Percentiles rank a stretch among this genome's conserved stretches.
Conservation (phyloP, 805 yeast genomes). For the Priceomyces carsonii region DNA sequence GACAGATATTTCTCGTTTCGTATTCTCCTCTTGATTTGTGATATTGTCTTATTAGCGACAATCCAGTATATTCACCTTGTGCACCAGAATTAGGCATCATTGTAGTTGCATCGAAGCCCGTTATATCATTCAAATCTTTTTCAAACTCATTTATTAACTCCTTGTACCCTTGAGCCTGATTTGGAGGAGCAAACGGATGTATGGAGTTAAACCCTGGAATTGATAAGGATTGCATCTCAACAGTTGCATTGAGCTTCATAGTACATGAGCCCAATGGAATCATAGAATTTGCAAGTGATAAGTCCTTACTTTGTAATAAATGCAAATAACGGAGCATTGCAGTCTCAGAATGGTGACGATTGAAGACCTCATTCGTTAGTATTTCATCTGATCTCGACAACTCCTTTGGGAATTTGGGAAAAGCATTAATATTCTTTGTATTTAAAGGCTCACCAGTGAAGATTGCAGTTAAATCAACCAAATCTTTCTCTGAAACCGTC, state of each 20-base stretch:
- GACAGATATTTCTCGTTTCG: slow-evolving; percentile 74
- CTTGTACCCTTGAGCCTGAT: slow-evolving; percentile 86
- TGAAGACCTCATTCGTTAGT: slow-evolving; percentile 76
- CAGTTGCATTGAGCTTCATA: slow-evolving; percentile 95
- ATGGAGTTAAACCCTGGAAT: slow-evolving; percentile 90
- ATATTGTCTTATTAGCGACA: slow-evolving; percentile 80
- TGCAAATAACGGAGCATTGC: slow-evolving; percentile 91
- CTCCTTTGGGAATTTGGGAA: slow-evolving; percentile 53
- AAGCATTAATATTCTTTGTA: slow-evolving; percentile 16
- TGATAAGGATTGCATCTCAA: slow-evolving; percentile 89
- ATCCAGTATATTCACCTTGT: slow-evolving; percentile 96
- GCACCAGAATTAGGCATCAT: slow-evolving; percentile 98
- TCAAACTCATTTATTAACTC: slow-evolving; percentile 77
- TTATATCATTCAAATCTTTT: slow-evolving; percentile 82
- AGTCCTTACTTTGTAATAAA: slow-evolving; percentile 78
- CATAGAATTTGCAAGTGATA: slow-evolving; percentile 95
- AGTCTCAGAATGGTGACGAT: slow-evolving; percentile 89
- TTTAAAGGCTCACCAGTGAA: slow-evolving; percentile 48
- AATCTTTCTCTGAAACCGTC: slow-evolving; percentile 67
- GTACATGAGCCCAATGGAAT: slow-evolving; percentile 98
- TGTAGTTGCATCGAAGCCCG: slow-evolving; percentile 90
- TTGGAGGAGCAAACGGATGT: slow-evolving; percentile 90
- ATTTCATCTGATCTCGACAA: slow-evolving; percentile 58
- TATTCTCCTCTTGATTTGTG: slow-evolving; percentile 67
- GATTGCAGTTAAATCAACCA: slow-evolving; percentile 54